Evolutionary conservation across 1,284 basidiomycete species (phyloP).

Genomic region (Ustilago crameri): DNA sequence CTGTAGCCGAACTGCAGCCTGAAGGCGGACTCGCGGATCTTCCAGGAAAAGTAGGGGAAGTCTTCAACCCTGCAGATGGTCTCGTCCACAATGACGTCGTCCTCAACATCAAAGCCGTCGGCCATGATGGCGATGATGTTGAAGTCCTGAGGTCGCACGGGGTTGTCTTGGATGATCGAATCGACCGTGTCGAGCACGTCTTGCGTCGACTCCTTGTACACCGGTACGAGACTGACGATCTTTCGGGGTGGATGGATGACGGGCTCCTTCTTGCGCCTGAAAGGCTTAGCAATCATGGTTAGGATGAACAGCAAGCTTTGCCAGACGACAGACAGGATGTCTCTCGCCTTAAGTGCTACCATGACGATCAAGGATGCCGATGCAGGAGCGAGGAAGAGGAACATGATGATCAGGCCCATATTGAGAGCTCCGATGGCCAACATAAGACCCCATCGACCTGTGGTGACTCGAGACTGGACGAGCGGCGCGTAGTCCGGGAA

Average conservation of each 20-base stretch:
- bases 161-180: slow-evolving; percentile 36
- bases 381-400: slow-evolving; percentile 24
- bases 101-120: slow-evolving; percentile 36
- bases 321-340: slow-evolving; percentile 37
- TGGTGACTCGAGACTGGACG: slow-evolving; percentile 24
- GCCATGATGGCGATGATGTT: slow-evolving; percentile 40
- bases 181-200: slow-evolving; percentile 37
- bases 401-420: slow-evolving; percentile 20
- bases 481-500: slow-evolving; percentile 32
- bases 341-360: slow-evolving; percentile 29
- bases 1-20: slow-evolving; percentile 29
- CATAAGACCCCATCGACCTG: slow-evolving; percentile 25
- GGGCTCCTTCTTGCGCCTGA: slow-evolving; percentile 3
- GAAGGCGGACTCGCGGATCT: slow-evolving; percentile 31
- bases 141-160: slow-evolving; percentile 15
- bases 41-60: slow-evolving; percentile 38
- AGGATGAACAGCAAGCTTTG: slow-evolving; percentile 24
- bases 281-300: slow-evolving; percentile 2
- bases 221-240: slow-evolving; percentile 34
- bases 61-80: slow-evolving; percentile 18
- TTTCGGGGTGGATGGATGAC: slow-evolving; percentile 32
- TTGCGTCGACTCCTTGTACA: slow-evolving; percentile 36
- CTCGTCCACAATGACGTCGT: slow-evolving; percentile 24
- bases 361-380: slow-evolving; percentile 23
- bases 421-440: slow-evolving; percentile 29